phyloP scores from a whole-genome alignment of 768 basidiomycete genomes.

The Lactarius indigo region DNA sequence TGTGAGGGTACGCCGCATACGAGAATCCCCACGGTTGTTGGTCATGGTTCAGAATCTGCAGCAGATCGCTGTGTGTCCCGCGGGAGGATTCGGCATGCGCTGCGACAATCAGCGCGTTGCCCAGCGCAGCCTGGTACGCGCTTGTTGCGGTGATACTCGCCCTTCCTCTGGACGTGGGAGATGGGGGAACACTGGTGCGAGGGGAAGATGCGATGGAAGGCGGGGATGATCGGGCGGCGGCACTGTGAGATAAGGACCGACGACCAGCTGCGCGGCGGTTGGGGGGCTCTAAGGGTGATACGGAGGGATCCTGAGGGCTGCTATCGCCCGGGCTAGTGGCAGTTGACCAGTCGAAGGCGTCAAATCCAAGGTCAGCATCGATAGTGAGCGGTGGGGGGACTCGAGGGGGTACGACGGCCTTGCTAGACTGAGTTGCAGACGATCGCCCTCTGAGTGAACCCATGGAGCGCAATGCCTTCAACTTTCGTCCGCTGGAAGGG shows the following conservation, averaged over 20 bases:
- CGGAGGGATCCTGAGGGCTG: slow-evolving; percentile 34
- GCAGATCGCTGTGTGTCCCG: slow-evolving; percentile 85
- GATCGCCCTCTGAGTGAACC: slow-evolving; percentile 66
- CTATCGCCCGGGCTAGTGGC: slow-evolving; percentile 29
- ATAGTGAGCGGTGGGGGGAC: slow-evolving; percentile 52
- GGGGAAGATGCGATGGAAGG: slow-evolving; percentile 51
- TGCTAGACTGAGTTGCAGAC: slow-evolving; percentile 30
- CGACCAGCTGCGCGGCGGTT: slow-evolving; percentile 50
- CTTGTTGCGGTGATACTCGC: slow-evolving; percentile 33
- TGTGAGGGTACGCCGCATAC: slow-evolving; percentile 73
- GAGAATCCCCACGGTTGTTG: slow-evolving; percentile 88
- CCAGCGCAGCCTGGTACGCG: slow-evolving; percentile 68
- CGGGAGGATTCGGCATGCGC: slow-evolving; percentile 93
- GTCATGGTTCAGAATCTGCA: slow-evolving; percentile 90
- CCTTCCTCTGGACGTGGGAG: slow-evolving; percentile 27
- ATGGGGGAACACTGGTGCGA: slow-evolving; percentile 41
- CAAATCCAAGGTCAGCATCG: slow-evolving; percentile 32
- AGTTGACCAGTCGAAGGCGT: slow-evolving; percentile 45
- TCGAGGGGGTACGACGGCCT: slow-evolving; percentile 40
- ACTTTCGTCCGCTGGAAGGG: slow-evolving; percentile 43
- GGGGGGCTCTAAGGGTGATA: slow-evolving; percentile 25
- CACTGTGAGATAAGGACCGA: slow-evolving; percentile 67
- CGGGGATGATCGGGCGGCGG: slow-evolving; percentile 30
- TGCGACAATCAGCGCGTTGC: slow-evolving; percentile 86
- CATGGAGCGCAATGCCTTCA: slow-evolving; percentile 79